These are phyloP conservation scores for Boletus bicolor DNA, from an alignment of 768 basidiomycete species.

Conservation along the genomic window DNA sequence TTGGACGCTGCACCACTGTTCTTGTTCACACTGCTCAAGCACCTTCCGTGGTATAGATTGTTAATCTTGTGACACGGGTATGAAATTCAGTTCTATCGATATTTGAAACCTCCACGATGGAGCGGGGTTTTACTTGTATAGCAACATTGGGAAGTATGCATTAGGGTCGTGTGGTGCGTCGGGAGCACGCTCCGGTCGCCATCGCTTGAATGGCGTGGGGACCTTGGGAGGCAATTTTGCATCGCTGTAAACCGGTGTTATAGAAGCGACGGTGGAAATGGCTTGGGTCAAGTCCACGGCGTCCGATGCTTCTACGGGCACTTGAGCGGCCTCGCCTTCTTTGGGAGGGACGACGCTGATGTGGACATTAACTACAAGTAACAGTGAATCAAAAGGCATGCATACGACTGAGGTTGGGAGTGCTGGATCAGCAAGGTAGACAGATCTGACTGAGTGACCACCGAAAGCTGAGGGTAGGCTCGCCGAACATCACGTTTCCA, in stretches of 20 bases:
- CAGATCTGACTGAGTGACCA: slow-evolving; percentile 81
- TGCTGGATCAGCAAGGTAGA: slow-evolving; percentile 81
- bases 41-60: not conserved
- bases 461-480: slow-evolving; percentile 87
- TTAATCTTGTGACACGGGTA: slow-evolving; percentile 25
- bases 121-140: slow-evolving; percentile 46
- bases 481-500: slow-evolving; percentile 95
- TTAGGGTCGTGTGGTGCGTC: slow-evolving; percentile 82
- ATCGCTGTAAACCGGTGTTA: slow-evolving; percentile 56
- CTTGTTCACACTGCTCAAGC: not conserved
- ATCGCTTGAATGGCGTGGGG: slow-evolving; percentile 65
- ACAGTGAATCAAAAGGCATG: slow-evolving; percentile 11
- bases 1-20: not conserved
- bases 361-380: slow-evolving; percentile 9
- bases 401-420: slow-evolving; percentile 63
- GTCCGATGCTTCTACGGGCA: slow-evolving; percentile 43
- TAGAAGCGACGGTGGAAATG: slow-evolving; percentile 60
- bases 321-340: slow-evolving; percentile 39
- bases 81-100: slow-evolving; percentile 27
- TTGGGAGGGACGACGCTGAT: slow-evolving; percentile 53
- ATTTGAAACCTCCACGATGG: not conserved
- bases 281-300: slow-evolving; percentile 67
- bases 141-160: slow-evolving; percentile 80
- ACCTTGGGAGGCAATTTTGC: slow-evolving; percentile 69
- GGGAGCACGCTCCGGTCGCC: slow-evolving; percentile 68